Evolutionary conservation across 148 eudicot genomes (phyloP).

Genomic region (Rhododendron williamsianum): DNA sequence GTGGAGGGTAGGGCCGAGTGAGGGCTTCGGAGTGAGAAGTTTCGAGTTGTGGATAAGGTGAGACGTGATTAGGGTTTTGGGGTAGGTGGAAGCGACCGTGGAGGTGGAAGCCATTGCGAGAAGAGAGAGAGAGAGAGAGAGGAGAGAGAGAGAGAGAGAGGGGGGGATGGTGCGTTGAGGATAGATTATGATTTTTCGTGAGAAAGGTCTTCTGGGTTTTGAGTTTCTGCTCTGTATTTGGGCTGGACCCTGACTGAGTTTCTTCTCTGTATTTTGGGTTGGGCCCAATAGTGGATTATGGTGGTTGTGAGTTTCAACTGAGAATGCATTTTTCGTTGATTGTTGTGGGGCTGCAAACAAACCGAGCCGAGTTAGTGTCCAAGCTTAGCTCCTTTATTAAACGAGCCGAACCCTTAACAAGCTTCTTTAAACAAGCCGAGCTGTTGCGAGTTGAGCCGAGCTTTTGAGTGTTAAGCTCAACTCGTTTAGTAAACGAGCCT

Average conservation of each 20-base stretch:
- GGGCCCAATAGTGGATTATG: background rate
- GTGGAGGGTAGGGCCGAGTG: constrained; percentile 14
- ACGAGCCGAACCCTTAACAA: no score
- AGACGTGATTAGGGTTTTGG: background rate
- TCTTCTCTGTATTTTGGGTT: no score
- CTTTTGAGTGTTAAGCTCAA: no score
- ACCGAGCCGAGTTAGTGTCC: no score
- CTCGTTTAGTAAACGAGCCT: no score
- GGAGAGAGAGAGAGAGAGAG: background rate
- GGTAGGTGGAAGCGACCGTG: background rate
- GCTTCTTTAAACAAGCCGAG: no score
- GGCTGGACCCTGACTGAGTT: background rate
- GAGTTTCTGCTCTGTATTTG: background rate
- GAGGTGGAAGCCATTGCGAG: background rate
- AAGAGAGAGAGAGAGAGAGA: background rate
- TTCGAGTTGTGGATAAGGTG: constrained; percentile 45
- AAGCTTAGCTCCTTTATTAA: no score
- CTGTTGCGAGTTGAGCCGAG: no score
- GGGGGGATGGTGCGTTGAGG: background rate
- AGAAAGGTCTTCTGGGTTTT: background rate
- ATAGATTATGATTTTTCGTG: background rate
- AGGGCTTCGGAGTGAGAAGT: background rate
- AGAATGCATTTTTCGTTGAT: no score
- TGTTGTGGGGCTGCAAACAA: background rate
- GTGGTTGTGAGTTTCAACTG: background rate